Evolutionary conservation across 2,329 filamentous ascomycete species (phyloP).

Genomic region (Ceratocystis cubensis): DNA sequence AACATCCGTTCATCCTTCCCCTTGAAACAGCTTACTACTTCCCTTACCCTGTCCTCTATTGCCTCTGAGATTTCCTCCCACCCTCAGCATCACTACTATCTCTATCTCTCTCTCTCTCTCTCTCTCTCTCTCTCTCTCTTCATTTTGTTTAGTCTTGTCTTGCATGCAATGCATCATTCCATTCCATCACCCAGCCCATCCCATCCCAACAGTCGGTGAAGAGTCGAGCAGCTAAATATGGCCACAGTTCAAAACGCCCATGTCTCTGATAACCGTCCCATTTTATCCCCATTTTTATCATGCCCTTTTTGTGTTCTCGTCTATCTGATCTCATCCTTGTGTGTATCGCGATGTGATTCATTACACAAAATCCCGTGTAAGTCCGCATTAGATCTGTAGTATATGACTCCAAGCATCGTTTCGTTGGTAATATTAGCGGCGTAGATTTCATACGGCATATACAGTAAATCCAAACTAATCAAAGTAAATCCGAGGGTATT

Average conservation of each 20-base stretch:
- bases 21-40: background rate
- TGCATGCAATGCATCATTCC: background rate
- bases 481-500: background rate
- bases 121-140: background rate
- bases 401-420: background rate
- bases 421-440: background rate
- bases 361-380: background rate
- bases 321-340: background rate
- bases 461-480: background rate
- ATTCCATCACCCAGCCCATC: background rate
- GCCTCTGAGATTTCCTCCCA: background rate
- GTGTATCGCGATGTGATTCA: background rate
- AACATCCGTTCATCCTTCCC: too few relatives aligned
- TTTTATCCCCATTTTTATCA: background rate
- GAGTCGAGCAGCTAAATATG: background rate
- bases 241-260: background rate
- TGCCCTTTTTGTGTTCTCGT: background rate
- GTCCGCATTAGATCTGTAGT: background rate
- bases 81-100: background rate
- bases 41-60: background rate
- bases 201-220: background rate
- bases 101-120: background rate
- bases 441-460: background rate
- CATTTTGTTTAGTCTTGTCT: background rate
- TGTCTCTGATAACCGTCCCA: background rate